Evolutionary conservation across 2,329 filamentous ascomycete species (phyloP), one percentile per base, ranked within the genome.

Genomic region (Tolypocladium ovalisporum): DNA sequence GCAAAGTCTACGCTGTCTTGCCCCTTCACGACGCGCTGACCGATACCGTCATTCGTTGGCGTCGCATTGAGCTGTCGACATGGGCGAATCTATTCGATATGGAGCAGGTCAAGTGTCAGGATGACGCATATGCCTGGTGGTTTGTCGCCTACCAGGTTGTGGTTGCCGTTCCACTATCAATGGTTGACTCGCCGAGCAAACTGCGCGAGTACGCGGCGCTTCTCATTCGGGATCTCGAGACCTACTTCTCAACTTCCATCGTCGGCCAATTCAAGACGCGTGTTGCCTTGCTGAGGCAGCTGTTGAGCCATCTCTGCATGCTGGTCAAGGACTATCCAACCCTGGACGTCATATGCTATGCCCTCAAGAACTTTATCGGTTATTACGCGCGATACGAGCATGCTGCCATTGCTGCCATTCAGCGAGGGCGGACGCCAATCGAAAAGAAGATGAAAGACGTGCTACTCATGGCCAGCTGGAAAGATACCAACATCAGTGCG

Each of bases 381-480:
- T 89, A 90, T 68, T 95, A 89, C 70, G 73, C 77, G 37, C 84
- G 89, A 36, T 96, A 89, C 65, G 82, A 87, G 66, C 76, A 78
- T 58, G 75, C 81, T 6, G 83, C 92, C 9, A 73, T 79, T 15
- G 86, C 90, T 60, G 74, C 79, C 1, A 79, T 97, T 39, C 74
- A 75, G 24, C 83, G 82, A 51, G 88, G 86, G n/a, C 84, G 90
- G 57, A 75, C 79, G 8, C 78, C 81, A 0, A 79, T 97, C n/a
- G 93, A 97, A 70, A 96, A 91, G 72, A 85, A 90, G 58, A 90
- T 97, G 80, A 93, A 88, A 68, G 89, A 97, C 64, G 86, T 97
- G n/a, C 81, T 99, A 19, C 84, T 96, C 55, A 77, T 99, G 64
- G 91, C 92, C 9, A 97, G 91, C 71, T 99, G 95, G 95, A 97